Base-by-base conservation (phyloP, 2,329 filamentous ascomycete species). In the Penicillium aurantiogriseum region DNA sequence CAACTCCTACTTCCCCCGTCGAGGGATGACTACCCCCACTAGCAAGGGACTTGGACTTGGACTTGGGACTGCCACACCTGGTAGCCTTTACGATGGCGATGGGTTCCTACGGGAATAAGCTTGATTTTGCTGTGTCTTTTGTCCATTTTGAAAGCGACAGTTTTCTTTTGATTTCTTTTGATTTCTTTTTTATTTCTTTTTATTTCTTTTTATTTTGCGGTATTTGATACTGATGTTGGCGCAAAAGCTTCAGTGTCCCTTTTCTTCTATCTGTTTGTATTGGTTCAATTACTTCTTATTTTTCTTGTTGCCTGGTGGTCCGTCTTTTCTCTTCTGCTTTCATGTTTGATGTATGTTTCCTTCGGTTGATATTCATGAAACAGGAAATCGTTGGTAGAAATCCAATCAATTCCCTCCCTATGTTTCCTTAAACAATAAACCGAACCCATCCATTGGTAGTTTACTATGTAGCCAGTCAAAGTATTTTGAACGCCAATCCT, bases 61-160 rank as follows among this genome's bases (percentile, higher is more conserved):
- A 3, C 64, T 70, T 52, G 70, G 66, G 7, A 63, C 61, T 44
- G 68, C 69, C n/a, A 80, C 76, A 47, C 77, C 77, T 36, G 75
- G 67, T 51, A 81, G 79, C 67, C 63, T 80, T 61, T 81, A 81
- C 64, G 79, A 81, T 60, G 60, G 72, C 19, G 66, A 75, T 50
- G 67, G 74, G 7, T 73, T 76, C 60, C 55, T 75, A 56, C 72
- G 73, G 54, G 73, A 75, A 62, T 74, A 64, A 58, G 43, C n/a
- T 25, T 23, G 7, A 38, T 56, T 53, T 29, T 53, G 49, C 43
- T 49, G n/a, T 23, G 4, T 31, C 31, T 42, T 56, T 56, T 36
- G 19, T 36, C 15, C 9, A 35, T n/a, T 60, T 27, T 50, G 53
- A 45, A 25, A 51, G 38, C 35, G 48, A 47, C 19, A 19, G 13